Evolutionary conservation across 495 filamentous ascomycete species (phyloP), one percentile per base, ranked within the genome.

Genomic region (Alectoria sarmentosa): DNA sequence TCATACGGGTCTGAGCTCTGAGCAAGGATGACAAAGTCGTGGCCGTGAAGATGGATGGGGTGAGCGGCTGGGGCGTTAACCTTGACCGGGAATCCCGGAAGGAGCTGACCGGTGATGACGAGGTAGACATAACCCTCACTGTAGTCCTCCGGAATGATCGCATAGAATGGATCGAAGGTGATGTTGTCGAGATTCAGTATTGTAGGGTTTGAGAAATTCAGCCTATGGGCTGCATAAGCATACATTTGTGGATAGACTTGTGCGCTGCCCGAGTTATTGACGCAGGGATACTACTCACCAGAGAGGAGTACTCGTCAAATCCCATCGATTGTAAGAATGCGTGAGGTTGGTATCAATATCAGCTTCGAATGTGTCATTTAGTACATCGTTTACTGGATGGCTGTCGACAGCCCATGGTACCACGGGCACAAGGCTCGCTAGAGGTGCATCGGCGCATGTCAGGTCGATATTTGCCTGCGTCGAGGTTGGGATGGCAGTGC

Each of bases 11-110:
- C 60, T 21, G 38, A 58, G 3, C 63, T 64, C 55, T 75, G 69
- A 1, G 70, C 71, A 1, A 77, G 66, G 38, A 76, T 65, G 23
- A 49, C 67, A 60, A 78, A 76, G 44, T 76, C 70, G 39, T 76
- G 76, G 14, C 76, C 76, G 61, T 78, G 76, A 2, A 67, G 56
- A n/a, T 67, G 66, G 44, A 65, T 64, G 5, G 64, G 57, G 7
- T 60, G 58, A 4, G 44, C 37, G 17, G 23, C 28, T 13, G 15
- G n/a, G 32, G 30, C 23, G 3, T 19, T 17, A 10, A 2, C 26
- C 19, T 63, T 63, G 21, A 5, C 8, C 3, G 39, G 49, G 13
- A 42, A 23, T 26, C 9, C 5, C 0, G 57, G 10, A 9, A 23
- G 41, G 2, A 34, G 26, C 10, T 60, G 44, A 14, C 15, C 15